These are phyloP conservation scores for Xylaria digitata DNA, from an alignment of 2,329 filamentous ascomycete species.

Conservation along the genomic window DNA sequence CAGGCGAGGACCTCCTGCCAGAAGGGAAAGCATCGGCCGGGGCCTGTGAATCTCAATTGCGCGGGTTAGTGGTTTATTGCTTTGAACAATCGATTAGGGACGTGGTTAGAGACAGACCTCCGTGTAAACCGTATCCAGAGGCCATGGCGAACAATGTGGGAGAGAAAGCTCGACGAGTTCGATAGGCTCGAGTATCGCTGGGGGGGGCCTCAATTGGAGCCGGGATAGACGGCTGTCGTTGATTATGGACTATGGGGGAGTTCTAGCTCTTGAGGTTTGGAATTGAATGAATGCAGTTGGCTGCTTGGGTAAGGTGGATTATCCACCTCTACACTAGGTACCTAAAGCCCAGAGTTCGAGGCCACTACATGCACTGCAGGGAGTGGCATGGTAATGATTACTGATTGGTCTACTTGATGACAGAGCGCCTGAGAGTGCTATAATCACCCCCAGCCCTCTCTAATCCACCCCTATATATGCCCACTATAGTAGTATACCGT, in stretches of 20 bases:
- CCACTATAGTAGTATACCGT: no score
- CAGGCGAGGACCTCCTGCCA: conserved; percentile 99
- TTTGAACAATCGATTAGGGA: conserved; percentile 3
- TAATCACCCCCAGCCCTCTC: not conserved
- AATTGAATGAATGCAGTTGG: conserved; percentile 35
- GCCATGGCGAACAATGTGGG: conserved; percentile 65
- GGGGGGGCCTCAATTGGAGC: conserved; percentile 39
- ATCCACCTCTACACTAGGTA: no score
- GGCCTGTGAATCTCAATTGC: conserved; percentile 57
- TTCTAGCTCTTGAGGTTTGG: conserved; percentile 25
- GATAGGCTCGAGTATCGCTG: conserved; percentile 27
- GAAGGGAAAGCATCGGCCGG: conserved; percentile 93
- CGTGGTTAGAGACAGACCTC: conserved; percentile 68
- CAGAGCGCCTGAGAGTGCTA: not conserved
- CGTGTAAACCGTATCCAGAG: conserved; percentile 84
- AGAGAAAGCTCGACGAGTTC: conserved; percentile 23
- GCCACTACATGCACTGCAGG: conserved; percentile 4
- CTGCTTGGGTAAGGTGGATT: conserved; percentile 29
- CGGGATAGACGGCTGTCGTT: conserved; percentile 36
- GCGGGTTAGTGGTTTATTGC: conserved; percentile 37
- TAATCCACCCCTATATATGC: not conserved
- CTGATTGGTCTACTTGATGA: not conserved
- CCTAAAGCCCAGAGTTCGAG: not conserved
- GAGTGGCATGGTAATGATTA: not conserved
- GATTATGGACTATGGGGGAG: conserved; percentile 5